Base-by-base conservation (phyloP, 495 filamentous ascomycete species). In the Aspergillus sclerotiicarbonarius region DNA sequence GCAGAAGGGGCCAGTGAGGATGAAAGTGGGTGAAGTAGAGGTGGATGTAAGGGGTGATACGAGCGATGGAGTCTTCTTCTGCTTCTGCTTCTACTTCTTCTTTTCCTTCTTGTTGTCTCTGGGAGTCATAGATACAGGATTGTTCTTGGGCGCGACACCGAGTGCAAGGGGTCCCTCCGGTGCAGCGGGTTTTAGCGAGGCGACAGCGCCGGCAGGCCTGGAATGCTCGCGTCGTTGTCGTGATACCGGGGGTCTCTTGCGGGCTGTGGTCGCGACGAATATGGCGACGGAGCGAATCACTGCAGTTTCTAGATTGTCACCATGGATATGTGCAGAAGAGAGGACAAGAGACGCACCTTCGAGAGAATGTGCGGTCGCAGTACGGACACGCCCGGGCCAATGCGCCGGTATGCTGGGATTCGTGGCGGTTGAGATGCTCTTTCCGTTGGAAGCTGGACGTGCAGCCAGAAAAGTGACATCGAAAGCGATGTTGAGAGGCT, bases 11-110 rank as follows among this genome's bases (percentile, higher is more conserved):
- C 59, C 59, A 61, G 10, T 53, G 54, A 15, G 32, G 49, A 44
- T 61, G 59, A 21, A 61, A 61, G n/a, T 45, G 48, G 1, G 50
- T 18, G n/a, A 61, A 61, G 32, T 61, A 61, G 7, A 44, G 32
- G 5, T 44, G 19, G 19, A 61, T 31, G 37, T 56, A 57, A 8
- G 10, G 49, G n/a, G 56, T 15, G 4, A 52, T 46, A 10, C 35
- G 33, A 13, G 29, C 52, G 1, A 46, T 29, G 25, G 10, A 25
- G 31, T 45, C 33, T 3, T 20, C 8, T 9, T 10, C 4, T 16
- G 33, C n/a, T 6, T 16, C 32, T 55, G n/a, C 8, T 41, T n/a
- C n/a, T n/a, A n/a, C 16, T 0, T 54, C 21, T 18, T 8, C 10
- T 2, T 8, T 16, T 45, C n/a, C 10, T 12, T 54, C 9, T 3